Conservation (phyloP, 2,329 filamentous ascomycete species). For the Fusarium albidum region DNA sequence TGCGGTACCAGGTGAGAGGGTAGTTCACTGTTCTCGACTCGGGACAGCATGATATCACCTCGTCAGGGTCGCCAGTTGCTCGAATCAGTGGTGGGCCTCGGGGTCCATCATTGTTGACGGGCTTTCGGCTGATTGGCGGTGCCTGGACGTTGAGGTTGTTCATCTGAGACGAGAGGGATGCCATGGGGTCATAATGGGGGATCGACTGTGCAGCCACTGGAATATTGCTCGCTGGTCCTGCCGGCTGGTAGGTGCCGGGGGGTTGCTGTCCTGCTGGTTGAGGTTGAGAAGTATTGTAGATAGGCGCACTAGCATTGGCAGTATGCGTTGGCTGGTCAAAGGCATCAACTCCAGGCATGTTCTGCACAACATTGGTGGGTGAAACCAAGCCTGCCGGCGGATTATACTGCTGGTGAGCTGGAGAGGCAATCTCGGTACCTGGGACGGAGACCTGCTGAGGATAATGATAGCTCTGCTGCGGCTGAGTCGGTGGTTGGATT, state of each 20-base stretch:
- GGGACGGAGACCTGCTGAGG: neutral
- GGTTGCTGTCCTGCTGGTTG: too few relatives aligned
- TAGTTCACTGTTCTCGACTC: conserved; percentile 40
- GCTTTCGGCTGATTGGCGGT: rapidly evolving
- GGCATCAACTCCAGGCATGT: too few relatives aligned
- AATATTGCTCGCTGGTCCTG: neutral
- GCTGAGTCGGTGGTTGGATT: neutral
- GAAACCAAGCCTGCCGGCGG: neutral
- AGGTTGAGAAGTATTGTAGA: too few relatives aligned
- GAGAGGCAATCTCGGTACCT: neutral
- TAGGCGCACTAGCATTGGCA: too few relatives aligned
- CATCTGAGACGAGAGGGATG: conserved; percentile 28
- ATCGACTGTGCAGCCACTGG: neutral
- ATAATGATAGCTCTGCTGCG: neutral
- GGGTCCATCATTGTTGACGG: neutral
- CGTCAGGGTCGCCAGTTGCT: conserved; percentile 33
- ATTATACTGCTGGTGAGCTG: neutral
- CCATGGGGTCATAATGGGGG: conserved; percentile 10
- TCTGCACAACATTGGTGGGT: too few relatives aligned
- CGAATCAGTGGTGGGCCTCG: conserved; percentile 23
- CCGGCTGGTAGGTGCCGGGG: too few relatives aligned
- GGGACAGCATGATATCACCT: conserved; percentile 41
- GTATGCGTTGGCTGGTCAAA: neutral
- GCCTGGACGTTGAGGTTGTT: conserved; percentile 16
- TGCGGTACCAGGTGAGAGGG: conserved; percentile 44